Base-by-base conservation (phyloP, 345 rosid species). In the Firmiana major region DNA sequence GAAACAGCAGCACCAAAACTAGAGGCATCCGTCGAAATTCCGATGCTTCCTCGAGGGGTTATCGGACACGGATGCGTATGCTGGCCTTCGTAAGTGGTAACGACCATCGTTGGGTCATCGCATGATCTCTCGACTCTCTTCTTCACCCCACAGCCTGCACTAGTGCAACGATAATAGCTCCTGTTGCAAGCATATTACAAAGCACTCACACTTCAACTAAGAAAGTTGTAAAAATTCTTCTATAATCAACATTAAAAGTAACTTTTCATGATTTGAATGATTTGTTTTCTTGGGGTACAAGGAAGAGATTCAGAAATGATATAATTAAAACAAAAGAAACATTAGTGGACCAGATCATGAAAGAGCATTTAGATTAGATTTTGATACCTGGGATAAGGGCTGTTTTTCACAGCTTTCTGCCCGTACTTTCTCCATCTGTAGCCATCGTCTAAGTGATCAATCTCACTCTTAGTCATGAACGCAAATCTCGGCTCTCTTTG, bases 141-240 rank as follows among this genome's bases (percentile, higher is more conserved):
- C 95, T 97, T 97, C 86, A 97, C 98, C 3, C 97, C 98, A 21
- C 99, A 97, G 49, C 90, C 97, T 1, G 88, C 87, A 36, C 77
- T 94, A 42, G 99, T 94, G 98, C 99, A 97, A 77, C 99, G 97
- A 67, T 97, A 97, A 55, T 97, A 97, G 86, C 98, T 97, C 89
- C 99, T 97, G 89, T 74, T n/a, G 64, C 74, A 74, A 43, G 67
- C 77, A 57, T 73, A 42, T 48, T 21, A 13, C 34, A 60, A 51
- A 48, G 28, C 13, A 24, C 38, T 19, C 72, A 19, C 42, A 40
- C 42, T 40, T 38, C 40, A 38, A 38, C 6, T 38, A 38, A 38
- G 40, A 38, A 16, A 63, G 15, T 5, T 34, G 17, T 1, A 63
- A 12, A 60, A 17, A 31, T 40, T 2, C 46, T 63, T 15, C 21